Evolutionary conservation across 2,329 filamentous ascomycete species (phyloP), one percentile per base, ranked within the genome.

Genomic region (Phoma sp.): DNA sequence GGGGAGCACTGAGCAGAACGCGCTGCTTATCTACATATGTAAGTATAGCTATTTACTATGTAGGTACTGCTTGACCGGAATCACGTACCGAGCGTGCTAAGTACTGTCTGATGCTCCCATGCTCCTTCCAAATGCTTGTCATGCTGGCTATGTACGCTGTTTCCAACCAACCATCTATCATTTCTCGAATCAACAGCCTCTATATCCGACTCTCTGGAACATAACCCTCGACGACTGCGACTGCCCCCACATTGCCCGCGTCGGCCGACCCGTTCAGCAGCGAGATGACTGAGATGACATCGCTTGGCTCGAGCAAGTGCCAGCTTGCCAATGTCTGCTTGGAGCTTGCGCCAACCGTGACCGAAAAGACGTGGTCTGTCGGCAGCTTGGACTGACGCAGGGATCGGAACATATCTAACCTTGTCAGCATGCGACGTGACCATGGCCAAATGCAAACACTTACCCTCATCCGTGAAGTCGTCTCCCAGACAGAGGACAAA

Each of bases 381-480:
- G 82, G 74, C 77, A 87, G 70, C 73, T 83, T 70, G 68, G 82
- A 82, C 58, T 80, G 76, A 47, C 83, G 73, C 39, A 98, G 82
- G 11, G 91, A 88, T 51, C 91, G 89, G 85, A 98, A 98, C 86
- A 89, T 89, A 70, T 89, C 86, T 88, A 60, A 9, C 18, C 18
- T 43, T 23, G 49, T 66, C 57, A 61, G 61, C 37, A 9, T 24
- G 8, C 13, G 27, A 10, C 5, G 11, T 23, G 1, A 13, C 25
- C 18, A 8, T 22, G 4, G 10, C 33, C 27, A 36, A 42, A 24
- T 9, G 14, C 24, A 11, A 41, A 33, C 8, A 47, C 52, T 50
- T 87, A 88, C 96, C 93, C 82, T 99, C 95, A 71, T 99, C 95
- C 5, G 95, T 99, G 65, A 95, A 96, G 70, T 99, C 95, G 74